Base-by-base conservation (phyloP, 2,329 filamentous ascomycete genomes). In the Ramichloridium luteum region DNA sequence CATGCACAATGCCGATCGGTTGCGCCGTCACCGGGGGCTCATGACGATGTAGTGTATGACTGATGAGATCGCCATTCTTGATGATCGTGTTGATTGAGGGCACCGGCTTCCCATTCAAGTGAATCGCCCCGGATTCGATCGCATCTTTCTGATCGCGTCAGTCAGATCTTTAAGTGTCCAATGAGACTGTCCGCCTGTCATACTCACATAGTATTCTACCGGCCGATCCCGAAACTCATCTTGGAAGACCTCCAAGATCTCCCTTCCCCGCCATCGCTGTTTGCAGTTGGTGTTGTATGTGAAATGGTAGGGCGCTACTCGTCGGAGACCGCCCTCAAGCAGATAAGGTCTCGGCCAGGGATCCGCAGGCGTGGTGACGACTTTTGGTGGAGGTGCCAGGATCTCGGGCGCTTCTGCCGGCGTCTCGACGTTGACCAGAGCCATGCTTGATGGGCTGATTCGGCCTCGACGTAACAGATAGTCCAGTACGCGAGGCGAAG, bases 271-370 rank as follows among this genome's bases (percentile, higher is more conserved):
- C 90, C 90, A 98, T 56, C 90, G 70, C 60, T 93, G 72, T 60
- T 96, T 98, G 65, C 82, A 90, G 61, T 74, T 84, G 0, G 88
- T 94, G 53, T 93, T 92, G 65, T 94, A 94, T 3, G 86, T 94
- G 56, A 70, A 94, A 54, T 90, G 75, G 54, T 98, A 96, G 3
- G 88, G 88, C 26, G 68, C 69, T 17, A 94, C 79, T 41, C 84
- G 77, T 30, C 86, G 77, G 39, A 98, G 62, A 6, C 82, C 85
- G 12, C 20, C 14, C 13, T 27, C 22, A 40, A 93, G 66, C 48
- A 79, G 80, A 59, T 94, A 96, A 1, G 84, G 85, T 35, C 64
- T 62, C 28, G 72, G 70, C 67, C 70, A 74, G 2, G 71, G 71
- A 47, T 67, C 64, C 46, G 59, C 64, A n/a, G 66, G 65, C 9